Percentiles rank a stretch among this genome's conserved stretches.
phyloP scores from a whole-genome alignment of 805 yeast genomes.

The Hanseniaspora lindneri region DNA sequence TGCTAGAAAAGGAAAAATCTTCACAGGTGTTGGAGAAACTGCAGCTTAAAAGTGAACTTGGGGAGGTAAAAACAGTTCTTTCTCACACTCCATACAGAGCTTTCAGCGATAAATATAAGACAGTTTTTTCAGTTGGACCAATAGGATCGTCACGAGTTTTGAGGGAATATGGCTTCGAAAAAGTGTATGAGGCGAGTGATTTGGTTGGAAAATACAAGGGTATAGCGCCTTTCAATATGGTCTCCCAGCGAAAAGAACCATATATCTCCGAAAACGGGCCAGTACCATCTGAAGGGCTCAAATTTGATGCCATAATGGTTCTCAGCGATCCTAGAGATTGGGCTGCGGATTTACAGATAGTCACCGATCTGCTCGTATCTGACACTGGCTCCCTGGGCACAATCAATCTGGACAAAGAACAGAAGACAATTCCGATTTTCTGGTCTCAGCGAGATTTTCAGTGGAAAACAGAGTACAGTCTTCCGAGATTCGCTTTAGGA shows the following conservation, averaged over 20 bases:
- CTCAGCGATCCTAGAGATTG: slow-evolving; percentile 84
- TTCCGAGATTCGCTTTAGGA: slow-evolving; percentile 86
- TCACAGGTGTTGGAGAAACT: slow-evolving; percentile 34
- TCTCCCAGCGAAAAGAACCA: background rate
- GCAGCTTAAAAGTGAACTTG: slow-evolving; percentile 28
- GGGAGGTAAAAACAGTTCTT: slow-evolving; percentile 59
- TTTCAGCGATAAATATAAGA: slow-evolving; percentile 39
- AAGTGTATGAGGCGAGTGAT: slow-evolving; percentile 65
- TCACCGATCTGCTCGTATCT: slow-evolving; percentile 57
- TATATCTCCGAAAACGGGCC: slow-evolving; percentile 12
- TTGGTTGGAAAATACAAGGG: slow-evolving; percentile 45
- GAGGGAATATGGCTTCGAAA: slow-evolving; percentile 58
- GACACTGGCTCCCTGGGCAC: slow-evolving; percentile 57
- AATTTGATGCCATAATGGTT: slow-evolving; percentile 65
- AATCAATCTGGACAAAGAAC: slow-evolving; percentile 27
- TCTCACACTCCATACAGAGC: slow-evolving; percentile 78
- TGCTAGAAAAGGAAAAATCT: slow-evolving; percentile 50
- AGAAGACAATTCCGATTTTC: slow-evolving; percentile 56
- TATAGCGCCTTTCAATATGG: slow-evolving; percentile 45
- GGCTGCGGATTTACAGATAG: slow-evolving; percentile 73
- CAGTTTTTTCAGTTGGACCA: slow-evolving; percentile 76
- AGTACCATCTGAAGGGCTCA: slow-evolving; percentile 36
- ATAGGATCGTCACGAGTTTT: slow-evolving; percentile 69
- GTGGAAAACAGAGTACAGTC: slow-evolving; percentile 73
- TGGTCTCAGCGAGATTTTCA: slow-evolving; percentile 74